Evolutionary conservation across 352 stramenopile genomes (phyloP), one percentile per base, ranked within the genome.

Genomic region (Pythium rhizo-oryzae): DNA sequence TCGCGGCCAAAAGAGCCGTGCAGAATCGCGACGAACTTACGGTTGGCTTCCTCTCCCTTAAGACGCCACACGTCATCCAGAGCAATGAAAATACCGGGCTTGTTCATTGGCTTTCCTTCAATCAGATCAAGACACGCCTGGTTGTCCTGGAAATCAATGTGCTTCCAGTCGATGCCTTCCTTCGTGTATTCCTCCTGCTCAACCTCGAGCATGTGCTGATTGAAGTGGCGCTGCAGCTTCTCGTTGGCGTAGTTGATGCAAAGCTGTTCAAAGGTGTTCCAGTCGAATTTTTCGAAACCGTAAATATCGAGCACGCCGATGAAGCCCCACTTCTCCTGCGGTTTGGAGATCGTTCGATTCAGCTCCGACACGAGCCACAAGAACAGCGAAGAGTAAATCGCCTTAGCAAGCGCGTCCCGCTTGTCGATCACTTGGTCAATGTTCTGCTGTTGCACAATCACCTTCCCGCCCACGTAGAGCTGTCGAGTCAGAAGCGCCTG

Each of bases 221-320:
- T 98, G 50, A 96, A 97, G 61, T 96, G 89, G 1, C 87, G 85
- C 72, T 98, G 95, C 4, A 98, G 78, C 75, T 98, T 98, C 67
- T 98, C 95, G 69, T 98, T 98, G 50, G 90, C 93, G 59, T 97
- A 98, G 76, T 98, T 98, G 67, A 98, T 98, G 69, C 95, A 98
- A 8, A 98, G 79, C 69, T 99, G 97, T 77, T 98, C 95, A 65
- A 98, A 98, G 23, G 90, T 97, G 62, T 96, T 97, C 90, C 87
- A 96, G 54, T 98, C 84, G 63, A 99, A 99, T 51, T 93, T 96
- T 71, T 99, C 97, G 76, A 99, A 99, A 15, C 97, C 96, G 75
- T 98, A 99, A 69, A 99, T 99, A 85, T 99, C 97, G 23, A 99
- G 71, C 24, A 99, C 91, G 71, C 94, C 94, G 66, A 99, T 98